A percentile compares a stretch with the other conserved stretches of the same genome.
Evolutionary conservation across 1,284 basidiomycete species (phyloP).

Genomic region (Ganoderma leucocontextum): DNA sequence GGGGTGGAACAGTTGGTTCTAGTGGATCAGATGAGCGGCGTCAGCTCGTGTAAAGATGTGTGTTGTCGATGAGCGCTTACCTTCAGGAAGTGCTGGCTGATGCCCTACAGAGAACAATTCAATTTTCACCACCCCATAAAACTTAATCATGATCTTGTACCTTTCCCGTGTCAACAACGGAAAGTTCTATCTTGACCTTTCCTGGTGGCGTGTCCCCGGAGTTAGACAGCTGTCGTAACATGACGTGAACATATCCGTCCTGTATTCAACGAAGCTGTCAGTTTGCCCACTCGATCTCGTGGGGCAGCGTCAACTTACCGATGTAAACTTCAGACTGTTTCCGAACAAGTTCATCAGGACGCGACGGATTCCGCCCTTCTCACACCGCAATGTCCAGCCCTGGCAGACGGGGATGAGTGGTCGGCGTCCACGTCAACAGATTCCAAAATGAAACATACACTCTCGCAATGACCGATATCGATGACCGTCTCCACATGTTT

Average conservation of each 20-base stretch:
- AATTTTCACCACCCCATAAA: background rate
- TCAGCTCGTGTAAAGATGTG: background rate
- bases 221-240: constrained; percentile 77
- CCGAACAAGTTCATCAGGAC: constrained; percentile 96
- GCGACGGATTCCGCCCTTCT: constrained; percentile 91
- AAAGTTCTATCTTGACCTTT: constrained; percentile 80
- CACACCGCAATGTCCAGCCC: constrained; percentile 91
- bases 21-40: constrained; percentile 17
- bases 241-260: constrained; percentile 90
- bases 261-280: constrained; percentile 43
- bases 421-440: background rate
- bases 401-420: constrained; percentile 39
- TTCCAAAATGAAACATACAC: constrained; percentile 52
- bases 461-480: constrained; percentile 79
- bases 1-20: constrained; percentile 96
- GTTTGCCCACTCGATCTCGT: constrained; percentile 1
- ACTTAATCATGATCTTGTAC: constrained; percentile 43
- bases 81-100: constrained; percentile 88
- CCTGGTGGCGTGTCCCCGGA: constrained; percentile 52
- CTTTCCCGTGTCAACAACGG: constrained; percentile 92
- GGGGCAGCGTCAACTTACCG: constrained; percentile 50
- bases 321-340: constrained; percentile 94
- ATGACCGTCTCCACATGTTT: constrained; percentile 86
- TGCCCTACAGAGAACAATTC: constrained; percentile 60
- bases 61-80: constrained; percentile 44